A percentile compares a stretch with the other conserved stretches of the same genome.
Evolutionary conservation across 306 rosid genomes (phyloP).

Genomic region (Cicer yamashitae): DNA sequence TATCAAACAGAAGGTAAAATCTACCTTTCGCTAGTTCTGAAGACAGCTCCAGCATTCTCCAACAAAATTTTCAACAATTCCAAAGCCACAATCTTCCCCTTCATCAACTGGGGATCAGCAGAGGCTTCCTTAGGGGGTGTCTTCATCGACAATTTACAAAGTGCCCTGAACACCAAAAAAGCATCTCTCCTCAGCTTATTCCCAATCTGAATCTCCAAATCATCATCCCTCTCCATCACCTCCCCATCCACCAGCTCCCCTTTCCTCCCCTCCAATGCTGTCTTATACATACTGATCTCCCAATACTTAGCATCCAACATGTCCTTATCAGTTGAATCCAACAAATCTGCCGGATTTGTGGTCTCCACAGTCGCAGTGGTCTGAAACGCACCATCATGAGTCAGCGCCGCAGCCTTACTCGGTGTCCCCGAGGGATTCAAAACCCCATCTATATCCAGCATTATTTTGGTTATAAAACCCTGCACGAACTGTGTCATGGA

Average conservation of each 20-base stretch:
- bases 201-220: conserved; percentile 98
- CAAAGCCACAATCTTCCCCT: conserved; percentile 96
- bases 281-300: conserved; percentile 99
- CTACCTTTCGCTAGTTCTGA: conserved; percentile 99
- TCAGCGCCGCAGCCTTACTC: conserved; percentile 51
- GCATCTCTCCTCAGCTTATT: conserved; percentile 97
- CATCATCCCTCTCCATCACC: conserved; percentile 83
- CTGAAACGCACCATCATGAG: conserved; percentile 95
- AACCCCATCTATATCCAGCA: conserved; percentile 96
- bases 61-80: conserved; percentile 95
- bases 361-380: conserved; percentile 86
- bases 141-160: conserved; percentile 98
- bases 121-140: conserved; percentile 91
- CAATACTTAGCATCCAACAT: conserved; percentile 99
- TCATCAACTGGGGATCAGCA: conserved; percentile 90
- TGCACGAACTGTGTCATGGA: conserved; percentile 91
- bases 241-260: conserved; percentile 96
- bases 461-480: conserved; percentile 89
- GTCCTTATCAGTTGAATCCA: conserved; percentile 97
- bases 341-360: conserved; percentile 89
- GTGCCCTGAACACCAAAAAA: conserved; percentile 95
- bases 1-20: conserved; percentile 21
- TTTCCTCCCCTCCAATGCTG: conserved; percentile 95
- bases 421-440: conserved; percentile 67
- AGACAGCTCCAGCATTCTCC: conserved; percentile 99